Evolutionary conservation across 2,329 filamentous ascomycete genomes (phyloP).

Genomic region (Colletotrichum sp.): DNA sequence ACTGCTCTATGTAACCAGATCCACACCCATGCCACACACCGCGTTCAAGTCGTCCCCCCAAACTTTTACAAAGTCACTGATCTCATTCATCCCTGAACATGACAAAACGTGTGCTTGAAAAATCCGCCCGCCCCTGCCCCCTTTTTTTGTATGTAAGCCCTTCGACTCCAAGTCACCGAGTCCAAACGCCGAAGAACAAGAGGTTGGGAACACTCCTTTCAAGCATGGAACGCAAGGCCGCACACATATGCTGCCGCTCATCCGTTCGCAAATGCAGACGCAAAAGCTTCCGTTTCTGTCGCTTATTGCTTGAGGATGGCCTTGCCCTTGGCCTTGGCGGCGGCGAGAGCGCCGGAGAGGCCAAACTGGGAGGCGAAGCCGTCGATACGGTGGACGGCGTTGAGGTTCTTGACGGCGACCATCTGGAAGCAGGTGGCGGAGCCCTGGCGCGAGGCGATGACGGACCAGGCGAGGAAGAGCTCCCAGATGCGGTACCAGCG

Average conservation of each 20-base stretch:
- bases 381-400: conserved; percentile 81
- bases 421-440: conserved; percentile 88
- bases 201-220: background rate
- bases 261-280: background rate
- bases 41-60: background rate
- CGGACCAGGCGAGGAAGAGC: conserved; percentile 86
- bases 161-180: background rate
- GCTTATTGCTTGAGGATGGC: background rate
- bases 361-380: conserved; percentile 73
- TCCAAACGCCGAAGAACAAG: background rate
- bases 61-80: background rate
- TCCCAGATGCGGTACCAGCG: conserved; percentile 98
- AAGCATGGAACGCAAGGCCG: background rate
- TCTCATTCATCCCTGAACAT: background rate
- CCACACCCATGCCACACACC: background rate
- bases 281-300: background rate
- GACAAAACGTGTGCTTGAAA: background rate
- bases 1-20: background rate
- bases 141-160: background rate
- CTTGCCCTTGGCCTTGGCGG: conserved; percentile 34
- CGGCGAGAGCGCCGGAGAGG: conserved; percentile 63
- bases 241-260: background rate
- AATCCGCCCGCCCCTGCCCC: background rate
- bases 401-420: conserved; percentile 87
- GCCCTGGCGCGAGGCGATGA: conserved; percentile 84